A percentile compares a stretch with the other conserved stretches of the same genome.
These are phyloP conservation scores for Jamesozyma piceae DNA, from an alignment of 805 yeast species.

Conservation along the genomic window DNA sequence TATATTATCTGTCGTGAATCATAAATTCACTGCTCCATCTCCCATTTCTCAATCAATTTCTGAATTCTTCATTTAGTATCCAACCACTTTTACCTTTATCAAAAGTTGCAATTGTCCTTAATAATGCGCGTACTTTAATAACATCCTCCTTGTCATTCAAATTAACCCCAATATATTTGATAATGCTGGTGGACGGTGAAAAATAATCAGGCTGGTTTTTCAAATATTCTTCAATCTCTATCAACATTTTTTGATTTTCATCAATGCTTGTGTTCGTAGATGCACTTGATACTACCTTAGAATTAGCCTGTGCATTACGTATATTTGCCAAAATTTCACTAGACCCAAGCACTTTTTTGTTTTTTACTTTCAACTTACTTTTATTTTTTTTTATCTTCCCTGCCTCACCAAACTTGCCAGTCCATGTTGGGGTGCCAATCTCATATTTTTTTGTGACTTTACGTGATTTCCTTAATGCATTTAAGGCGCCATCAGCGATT, in stretches of 20 bases:
- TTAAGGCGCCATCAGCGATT: conserved; percentile 44
- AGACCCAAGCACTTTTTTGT: conserved; percentile 12
- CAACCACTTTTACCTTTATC: conserved; percentile 50
- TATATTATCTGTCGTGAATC: no score
- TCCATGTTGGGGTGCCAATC: conserved; percentile 91
- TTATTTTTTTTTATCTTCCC: conserved; percentile 41
- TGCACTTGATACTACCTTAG: conserved; percentile 14
- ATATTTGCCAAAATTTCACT: conserved; percentile 20
- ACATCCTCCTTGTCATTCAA: conserved; percentile 46
- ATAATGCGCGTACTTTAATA: conserved; percentile 54
- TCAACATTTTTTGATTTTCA: conserved; percentile 5
- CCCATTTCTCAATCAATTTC: conserved; percentile 1
- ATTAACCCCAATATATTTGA: conserved; percentile 31
- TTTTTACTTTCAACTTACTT: not conserved
- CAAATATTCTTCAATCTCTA: conserved; percentile 34
- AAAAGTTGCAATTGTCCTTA: conserved; percentile 63
- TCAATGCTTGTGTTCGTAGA: not conserved
- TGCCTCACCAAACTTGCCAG: conserved; percentile 83
- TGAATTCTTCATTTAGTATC: conserved; percentile 51
- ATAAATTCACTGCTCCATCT: no score
- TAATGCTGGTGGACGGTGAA: conserved; percentile 43
- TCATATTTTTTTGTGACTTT: conserved; percentile 32
- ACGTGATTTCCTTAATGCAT: conserved; percentile 49
- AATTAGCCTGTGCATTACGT: conserved; percentile 12
- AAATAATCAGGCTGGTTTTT: conserved; percentile 29